Conservation (phyloP, 805 yeast species). For the Candida oleophila region DNA sequence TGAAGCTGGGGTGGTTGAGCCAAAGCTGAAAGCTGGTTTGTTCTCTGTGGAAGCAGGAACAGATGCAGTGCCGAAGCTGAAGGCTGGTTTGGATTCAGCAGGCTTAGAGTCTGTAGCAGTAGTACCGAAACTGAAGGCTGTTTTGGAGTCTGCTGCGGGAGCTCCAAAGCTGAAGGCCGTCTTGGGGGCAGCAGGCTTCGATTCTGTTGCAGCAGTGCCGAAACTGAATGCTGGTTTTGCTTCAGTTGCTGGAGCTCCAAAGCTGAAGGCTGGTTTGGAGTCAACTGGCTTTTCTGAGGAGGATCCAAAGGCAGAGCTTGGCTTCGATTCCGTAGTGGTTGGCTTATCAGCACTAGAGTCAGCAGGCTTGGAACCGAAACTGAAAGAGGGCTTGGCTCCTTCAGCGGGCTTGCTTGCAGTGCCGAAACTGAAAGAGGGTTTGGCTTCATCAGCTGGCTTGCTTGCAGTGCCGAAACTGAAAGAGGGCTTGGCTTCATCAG, state of each 20-base stretch:
- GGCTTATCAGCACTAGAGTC: too few relatives aligned
- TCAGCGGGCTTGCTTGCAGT: constrained; percentile 1
- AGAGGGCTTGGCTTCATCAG: constrained; percentile 20
- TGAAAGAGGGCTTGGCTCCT: constrained; percentile 3
- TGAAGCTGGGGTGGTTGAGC: constrained; percentile 6
- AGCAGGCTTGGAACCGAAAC: not conserved
- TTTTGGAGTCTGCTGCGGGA: constrained; percentile 17
- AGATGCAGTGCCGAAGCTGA: constrained; percentile 17
- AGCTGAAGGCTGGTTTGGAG: constrained; percentile 19
- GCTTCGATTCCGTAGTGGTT: too few relatives aligned
- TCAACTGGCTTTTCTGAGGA: constrained; percentile 7
- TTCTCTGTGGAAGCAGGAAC: constrained; percentile 6
- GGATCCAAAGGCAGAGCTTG: too few relatives aligned
- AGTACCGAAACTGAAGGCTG: constrained; percentile 23
- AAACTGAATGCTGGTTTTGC: constrained; percentile 21
- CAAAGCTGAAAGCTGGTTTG: constrained; percentile 11
- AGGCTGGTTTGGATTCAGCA: constrained; percentile 21
- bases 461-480: constrained; percentile 23
- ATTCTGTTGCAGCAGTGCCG: constrained; percentile 9
- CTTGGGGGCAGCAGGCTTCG: constrained; percentile 10
- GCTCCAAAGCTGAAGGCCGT: constrained; percentile 21
- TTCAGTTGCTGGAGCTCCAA: constrained; percentile 11
- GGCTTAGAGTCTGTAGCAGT: constrained; percentile 4
- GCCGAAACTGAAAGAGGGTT: constrained; percentile 10
- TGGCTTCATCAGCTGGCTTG: constrained; percentile 18